Base-by-base conservation (phyloP, 2,329 filamentous ascomycete species). In the Ascochyta rabiei region DNA sequence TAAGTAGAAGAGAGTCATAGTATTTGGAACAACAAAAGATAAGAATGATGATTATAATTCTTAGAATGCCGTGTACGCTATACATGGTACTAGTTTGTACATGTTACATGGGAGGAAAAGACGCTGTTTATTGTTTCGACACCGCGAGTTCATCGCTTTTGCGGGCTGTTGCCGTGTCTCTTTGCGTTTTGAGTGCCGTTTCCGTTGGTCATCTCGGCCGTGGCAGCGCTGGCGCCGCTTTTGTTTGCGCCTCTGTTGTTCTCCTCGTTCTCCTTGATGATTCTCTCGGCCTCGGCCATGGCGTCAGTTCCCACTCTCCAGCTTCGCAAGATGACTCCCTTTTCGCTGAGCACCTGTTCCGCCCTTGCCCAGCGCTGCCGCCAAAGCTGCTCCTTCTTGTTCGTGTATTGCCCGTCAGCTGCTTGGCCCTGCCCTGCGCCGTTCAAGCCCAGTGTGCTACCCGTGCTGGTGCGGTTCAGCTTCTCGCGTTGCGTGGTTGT, bases 291-390 rank as follows among this genome's bases (percentile, higher is more conserved):
- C 72, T 90, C 87, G 0, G 79, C 79, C 51, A 85, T 79, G 7
- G 90, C 88, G 76, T 95, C 90, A 24, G 81, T 79, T 0, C 90
- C 90, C 10, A 82, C 83, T 37, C 88, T 81, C 90, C 90, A 95
- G 18, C 84, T 90, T 59, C 89, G 85, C 31, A 95, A 70, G 60
- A 82, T 77, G 0, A 95, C 88, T 4, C 88, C 88, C 34, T 86
- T 78, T 5, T 79, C 77, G n/a, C 84, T 83, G 9, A 93, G 79
- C 26, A 85, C 77, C 37, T 80, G 78, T 59, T 89, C 85, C 3
- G 90, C 89, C 39, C 84, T 78, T 37, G 82, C 82, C 77, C 90
- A 84, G 35, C 90, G 78, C 51, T 86, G 82, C 57, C 82, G 80
- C 90, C 90, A 95, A 42, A 91, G 68, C 56, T 88, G 87, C 50